Percentiles rank a stretch among this genome's conserved stretches.
Conservation (phyloP, 2,329 filamentous ascomycete species). For the Sclerotinia subarctica region DNA sequence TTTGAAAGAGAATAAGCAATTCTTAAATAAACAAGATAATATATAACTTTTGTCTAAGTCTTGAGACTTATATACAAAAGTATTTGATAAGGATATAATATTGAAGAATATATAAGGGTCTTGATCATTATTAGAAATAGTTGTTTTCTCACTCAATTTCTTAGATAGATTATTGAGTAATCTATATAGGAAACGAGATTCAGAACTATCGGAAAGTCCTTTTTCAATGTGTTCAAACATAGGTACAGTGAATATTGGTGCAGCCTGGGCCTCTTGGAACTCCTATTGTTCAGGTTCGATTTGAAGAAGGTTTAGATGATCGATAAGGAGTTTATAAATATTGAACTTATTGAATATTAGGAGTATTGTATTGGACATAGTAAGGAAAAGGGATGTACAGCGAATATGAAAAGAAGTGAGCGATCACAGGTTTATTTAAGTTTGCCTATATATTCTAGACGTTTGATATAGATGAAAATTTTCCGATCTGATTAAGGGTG, state of each 20-base stretch:
- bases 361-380: neutral
- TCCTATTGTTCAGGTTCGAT: neutral
- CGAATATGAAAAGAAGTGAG: neutral
- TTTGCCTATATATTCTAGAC: too few relatives aligned
- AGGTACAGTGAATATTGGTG: constrained; percentile 28
- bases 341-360: neutral
- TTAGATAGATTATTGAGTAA: neutral
- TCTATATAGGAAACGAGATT: constrained; percentile 28
- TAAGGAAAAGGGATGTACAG: neutral
- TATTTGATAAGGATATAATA: neutral
- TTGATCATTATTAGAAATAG: neutral
- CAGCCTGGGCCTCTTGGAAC: neutral
- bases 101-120: neutral
- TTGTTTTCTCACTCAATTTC: neutral
- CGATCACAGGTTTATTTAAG: too few relatives aligned
- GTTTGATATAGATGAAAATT: too few relatives aligned
- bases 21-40: constrained; percentile 54
- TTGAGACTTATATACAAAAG: neutral
- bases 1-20: constrained; percentile 41
- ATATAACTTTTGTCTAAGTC: constrained; percentile 43
- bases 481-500: too few relatives aligned
- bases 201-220: neutral
- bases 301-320: neutral
- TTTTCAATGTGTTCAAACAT: constrained; percentile 23
- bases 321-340: neutral